A percentile compares a stretch with the other conserved stretches of the same genome.
Evolutionary conservation across 208 protist genomes (phyloP).

Genomic region (Acanthamoeba sp.): DNA sequence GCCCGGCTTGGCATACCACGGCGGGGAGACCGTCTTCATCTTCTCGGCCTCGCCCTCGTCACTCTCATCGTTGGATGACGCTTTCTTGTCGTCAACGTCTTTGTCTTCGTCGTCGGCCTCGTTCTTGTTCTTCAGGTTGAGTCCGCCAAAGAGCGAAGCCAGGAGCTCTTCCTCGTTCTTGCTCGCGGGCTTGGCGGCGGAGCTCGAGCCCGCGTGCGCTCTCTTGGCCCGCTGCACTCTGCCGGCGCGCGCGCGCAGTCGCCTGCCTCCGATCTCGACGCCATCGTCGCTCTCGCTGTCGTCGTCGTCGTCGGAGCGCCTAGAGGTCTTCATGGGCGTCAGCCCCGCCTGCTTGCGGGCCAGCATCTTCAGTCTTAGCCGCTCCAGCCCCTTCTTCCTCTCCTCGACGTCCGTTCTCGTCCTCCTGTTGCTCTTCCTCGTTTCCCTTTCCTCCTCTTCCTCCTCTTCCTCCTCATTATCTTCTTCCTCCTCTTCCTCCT

Average conservation of each 20-base stretch:
- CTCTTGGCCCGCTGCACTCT: neutral
- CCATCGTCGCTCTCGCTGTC: neutral
- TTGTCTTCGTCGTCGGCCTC: neutral
- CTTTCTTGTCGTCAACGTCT: neutral
- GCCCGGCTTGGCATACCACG: neutral
- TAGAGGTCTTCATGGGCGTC: neutral
- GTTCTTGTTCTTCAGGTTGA: neutral
- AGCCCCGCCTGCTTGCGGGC: neutral
- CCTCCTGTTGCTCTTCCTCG: neutral
- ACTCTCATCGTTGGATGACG: neutral
- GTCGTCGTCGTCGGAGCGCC: neutral
- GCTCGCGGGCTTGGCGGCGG: neutral
- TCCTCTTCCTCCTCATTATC: neutral
- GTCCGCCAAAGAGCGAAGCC: neutral
- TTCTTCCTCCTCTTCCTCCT: conserved; percentile 10
- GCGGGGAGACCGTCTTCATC: neutral
- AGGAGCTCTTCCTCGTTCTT: conserved; percentile 13
- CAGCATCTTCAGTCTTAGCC: neutral
- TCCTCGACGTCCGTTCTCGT: neutral
- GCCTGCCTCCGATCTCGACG: conserved; percentile 38
- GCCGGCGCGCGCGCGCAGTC: neutral
- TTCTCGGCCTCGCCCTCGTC: neutral
- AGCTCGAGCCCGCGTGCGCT: neutral
- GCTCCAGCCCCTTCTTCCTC: neutral
- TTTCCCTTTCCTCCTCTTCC: neutral